Evolutionary conservation across 2,329 filamentous ascomycete species (phyloP).

Genomic region (Arthrobotrys musiformis): DNA sequence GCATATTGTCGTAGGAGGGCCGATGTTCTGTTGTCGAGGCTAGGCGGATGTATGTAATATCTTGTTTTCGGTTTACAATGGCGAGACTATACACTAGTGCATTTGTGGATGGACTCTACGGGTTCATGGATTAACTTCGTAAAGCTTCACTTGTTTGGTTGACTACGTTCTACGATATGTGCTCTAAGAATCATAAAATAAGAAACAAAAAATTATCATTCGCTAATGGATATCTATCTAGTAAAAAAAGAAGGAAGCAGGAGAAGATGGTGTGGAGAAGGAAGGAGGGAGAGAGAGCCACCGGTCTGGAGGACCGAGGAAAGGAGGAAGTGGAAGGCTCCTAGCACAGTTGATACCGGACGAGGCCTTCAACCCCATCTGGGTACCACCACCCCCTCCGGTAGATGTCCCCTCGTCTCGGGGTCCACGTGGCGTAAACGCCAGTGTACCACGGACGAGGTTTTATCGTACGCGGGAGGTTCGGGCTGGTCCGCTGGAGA

Average conservation of each 20-base stretch:
- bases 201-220: background rate
- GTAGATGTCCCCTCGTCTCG: background rate
- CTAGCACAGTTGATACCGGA: constrained; percentile 1
- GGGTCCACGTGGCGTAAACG: background rate
- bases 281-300: background rate
- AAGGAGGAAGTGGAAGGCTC: background rate
- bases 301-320: background rate
- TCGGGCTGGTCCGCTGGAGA: background rate
- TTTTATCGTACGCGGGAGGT: background rate
- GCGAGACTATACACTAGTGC: background rate
- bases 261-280: background rate
- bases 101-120: background rate
- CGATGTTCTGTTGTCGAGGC: too few relatives aligned
- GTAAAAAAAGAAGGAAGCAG: background rate
- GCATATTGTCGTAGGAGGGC: background rate
- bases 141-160: background rate
- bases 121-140: background rate
- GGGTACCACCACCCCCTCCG: constrained; percentile 23
- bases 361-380: background rate
- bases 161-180: background rate
- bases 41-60: background rate
- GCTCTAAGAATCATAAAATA: too few relatives aligned
- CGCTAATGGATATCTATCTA: background rate
- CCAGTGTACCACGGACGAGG: background rate
- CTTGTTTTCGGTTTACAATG: background rate